Evolutionary conservation across 2,329 filamentous ascomycete species (phyloP), one percentile per base, ranked within the genome.

Genomic region (Parasarocladium wereldwijsianum): DNA sequence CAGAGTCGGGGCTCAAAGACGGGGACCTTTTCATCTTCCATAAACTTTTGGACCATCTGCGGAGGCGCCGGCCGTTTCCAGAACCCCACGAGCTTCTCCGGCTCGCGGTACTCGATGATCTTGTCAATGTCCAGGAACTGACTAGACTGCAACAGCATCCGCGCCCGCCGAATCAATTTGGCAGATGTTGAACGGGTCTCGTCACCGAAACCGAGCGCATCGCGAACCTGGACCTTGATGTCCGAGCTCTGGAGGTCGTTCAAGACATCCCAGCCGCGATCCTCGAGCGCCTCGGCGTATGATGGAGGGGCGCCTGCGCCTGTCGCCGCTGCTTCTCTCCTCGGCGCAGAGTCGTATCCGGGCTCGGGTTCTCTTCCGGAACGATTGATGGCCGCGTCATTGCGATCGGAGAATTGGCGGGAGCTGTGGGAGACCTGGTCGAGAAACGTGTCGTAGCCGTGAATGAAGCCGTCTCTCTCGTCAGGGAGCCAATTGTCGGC

Each of bases 391-490:
- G 25, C 29, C 10, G 17, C 20, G n/a, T 30, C 15, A n/a, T 47
- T 41, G n/a, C 40, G 39, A 9, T 39, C 33, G 6, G 46, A 41
- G 27, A 54, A 50, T 10, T 41, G 38, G 3, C 45, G 40, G 4
- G 46, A 42, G 7, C 40, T 40, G 8, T 53, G 36, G 31, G 38
- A 49, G 18, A 58, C 48, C 17, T 55, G 47, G 21, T 54, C 47
- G 6, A 57, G 27, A 26, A 57, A 58, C 0, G 53, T 54, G 24
- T 57, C 52, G 29, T 48, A 58, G 7, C 53, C 54, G 33, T 55
- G 43, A 5, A 57, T 41, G 17, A 42, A 33, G 16, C 40, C 31
- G 22, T 50, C 43, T 1, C 38, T 24, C 30, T 54, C 45, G 16
- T 52, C 49, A 5, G 25, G 34, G 2, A 37, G 31, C 8, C 30